Evolutionary conservation across 495 filamentous ascomycete species (phyloP), one percentile per base, ranked within the genome.

Genomic region (Aspergillus egyptiacus): DNA sequence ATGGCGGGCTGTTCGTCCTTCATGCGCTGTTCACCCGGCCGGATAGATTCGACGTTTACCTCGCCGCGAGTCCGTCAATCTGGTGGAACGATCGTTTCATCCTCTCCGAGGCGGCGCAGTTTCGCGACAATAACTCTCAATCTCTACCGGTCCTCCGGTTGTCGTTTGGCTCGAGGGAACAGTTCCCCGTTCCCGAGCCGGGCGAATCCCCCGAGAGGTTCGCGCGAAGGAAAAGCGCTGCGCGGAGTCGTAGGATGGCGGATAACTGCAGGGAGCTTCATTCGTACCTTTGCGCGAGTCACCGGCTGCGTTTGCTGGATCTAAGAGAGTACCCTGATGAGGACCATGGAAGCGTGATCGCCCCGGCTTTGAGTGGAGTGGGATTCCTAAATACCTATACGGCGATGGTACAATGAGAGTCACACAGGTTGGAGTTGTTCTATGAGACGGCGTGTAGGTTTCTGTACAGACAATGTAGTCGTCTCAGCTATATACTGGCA

Each of bases 291-390:
- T 1, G 28, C 6, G 32, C 14, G 6, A 54, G 51, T 38, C 25
- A 39, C 14, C 32, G 28, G 1, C 14, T 60, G 14, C 37, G 34
- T 10, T 32, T 14, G 2, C 27, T 57, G 14, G 35, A 52, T 15
- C 46, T 38, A 11, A 50, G 45, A 7, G 50, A 45, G 23, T 60
- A 60, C 25, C 19, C 42, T 22, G 58, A 56, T 36, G 60, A 63
- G 25, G 58, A 63, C 32, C 57, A 63, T 52, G 54, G 60, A 2
- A 63, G 57, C 40, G 60, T 63, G 3, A 56, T 63, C 37, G 54
- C 51, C 18, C 43, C 46, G 5, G 52, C 57, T 4, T 24, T 63
- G 32, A 63, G 46, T 39, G 57, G 57, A 6, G 50, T 27, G 4
- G 24, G 4, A 27, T 27, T 27, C 24, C 24, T 27, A 5, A 27